Conservation (phyloP, 2,329 filamentous ascomycete genomes). For the Sclerotinia minor region DNA sequence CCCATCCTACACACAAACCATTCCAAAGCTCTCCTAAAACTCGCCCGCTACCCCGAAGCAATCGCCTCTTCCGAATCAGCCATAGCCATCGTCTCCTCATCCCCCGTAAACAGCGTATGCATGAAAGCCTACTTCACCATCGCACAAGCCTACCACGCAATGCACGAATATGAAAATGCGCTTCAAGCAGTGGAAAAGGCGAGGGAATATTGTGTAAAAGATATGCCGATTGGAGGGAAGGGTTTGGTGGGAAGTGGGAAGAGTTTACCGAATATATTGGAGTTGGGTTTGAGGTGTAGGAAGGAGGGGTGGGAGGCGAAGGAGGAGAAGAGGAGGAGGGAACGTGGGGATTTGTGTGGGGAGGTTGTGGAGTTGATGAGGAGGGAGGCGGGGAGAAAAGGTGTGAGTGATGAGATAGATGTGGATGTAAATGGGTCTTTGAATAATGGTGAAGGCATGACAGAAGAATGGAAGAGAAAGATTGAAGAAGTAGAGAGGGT, state of each 20-base stretch:
- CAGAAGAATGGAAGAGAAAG: constrained; percentile 51
- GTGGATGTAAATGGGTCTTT: constrained; percentile 49
- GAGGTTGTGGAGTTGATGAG: constrained; percentile 58
- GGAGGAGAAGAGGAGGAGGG: constrained; percentile 62
- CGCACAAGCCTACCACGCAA: constrained; percentile 63
- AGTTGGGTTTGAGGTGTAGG: constrained; percentile 75
- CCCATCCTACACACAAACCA: constrained; percentile 85
- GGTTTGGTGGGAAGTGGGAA: constrained; percentile 3
- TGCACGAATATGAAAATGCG: constrained; percentile 11
- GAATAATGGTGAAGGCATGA: constrained; percentile 44
- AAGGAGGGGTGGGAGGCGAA: constrained; percentile 80
- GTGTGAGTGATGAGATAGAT: constrained; percentile 45
- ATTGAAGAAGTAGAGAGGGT: constrained; percentile 47
- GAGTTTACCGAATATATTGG: constrained; percentile 66
- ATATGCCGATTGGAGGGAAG: constrained; percentile 61
- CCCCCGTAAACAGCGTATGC: constrained; percentile 31
- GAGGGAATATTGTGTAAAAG: constrained; percentile 7
- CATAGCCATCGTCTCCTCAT: constrained; percentile 49
- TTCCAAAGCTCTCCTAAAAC: constrained; percentile 76
- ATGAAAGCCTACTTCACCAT: constrained; percentile 87
- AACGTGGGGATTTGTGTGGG: constrained; percentile 57
- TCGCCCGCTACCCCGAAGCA: constrained; percentile 70
- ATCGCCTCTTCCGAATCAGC: constrained; percentile 76
- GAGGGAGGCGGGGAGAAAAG: constrained; percentile 48
- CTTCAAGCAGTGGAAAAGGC: constrained; percentile 13